Evolutionary conservation across 805 yeast genomes (phyloP).

Genomic region (Lipomyces chichibuensis): DNA sequence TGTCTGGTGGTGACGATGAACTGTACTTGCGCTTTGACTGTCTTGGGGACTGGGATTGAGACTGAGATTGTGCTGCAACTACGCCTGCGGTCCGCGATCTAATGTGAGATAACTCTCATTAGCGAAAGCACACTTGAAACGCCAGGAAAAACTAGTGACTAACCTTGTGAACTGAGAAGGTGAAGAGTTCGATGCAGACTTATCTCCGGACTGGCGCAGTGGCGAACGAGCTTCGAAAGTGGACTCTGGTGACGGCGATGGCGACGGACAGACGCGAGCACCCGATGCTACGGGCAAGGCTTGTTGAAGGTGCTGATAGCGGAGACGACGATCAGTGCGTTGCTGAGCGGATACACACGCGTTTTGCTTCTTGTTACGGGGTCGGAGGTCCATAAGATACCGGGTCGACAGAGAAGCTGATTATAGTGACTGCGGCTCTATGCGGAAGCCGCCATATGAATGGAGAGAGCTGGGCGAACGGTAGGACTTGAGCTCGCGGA

Average conservation of each 20-base stretch:
- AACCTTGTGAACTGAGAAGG: constrained; percentile 23
- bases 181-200: background rate
- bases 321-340: constrained; percentile 18
- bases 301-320: constrained; percentile 7
- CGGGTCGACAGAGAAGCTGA: background rate
- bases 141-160: background rate
- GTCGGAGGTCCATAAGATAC: constrained; percentile 27
- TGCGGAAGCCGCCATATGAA: constrained; percentile 6
- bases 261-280: background rate
- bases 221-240: background rate
- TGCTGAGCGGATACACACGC: constrained; percentile 12
- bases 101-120: background rate
- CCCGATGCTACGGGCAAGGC: background rate
- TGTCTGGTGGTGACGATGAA: constrained; percentile 9
- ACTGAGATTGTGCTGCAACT: background rate
- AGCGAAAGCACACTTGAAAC: background rate
- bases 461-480: background rate
- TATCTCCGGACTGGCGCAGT: background rate
- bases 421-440: constrained; percentile 3
- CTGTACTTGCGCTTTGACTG: constrained; percentile 17
- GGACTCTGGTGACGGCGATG: constrained; percentile 11
- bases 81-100: constrained; percentile 21
- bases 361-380: constrained; percentile 11
- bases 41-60: constrained; percentile 5
- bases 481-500: background rate